A percentile compares a stretch with the other conserved stretches of the same genome.
phyloP scores from a whole-genome alignment of 768 basidiomycete genomes.

The Pulveroboletus frians region DNA sequence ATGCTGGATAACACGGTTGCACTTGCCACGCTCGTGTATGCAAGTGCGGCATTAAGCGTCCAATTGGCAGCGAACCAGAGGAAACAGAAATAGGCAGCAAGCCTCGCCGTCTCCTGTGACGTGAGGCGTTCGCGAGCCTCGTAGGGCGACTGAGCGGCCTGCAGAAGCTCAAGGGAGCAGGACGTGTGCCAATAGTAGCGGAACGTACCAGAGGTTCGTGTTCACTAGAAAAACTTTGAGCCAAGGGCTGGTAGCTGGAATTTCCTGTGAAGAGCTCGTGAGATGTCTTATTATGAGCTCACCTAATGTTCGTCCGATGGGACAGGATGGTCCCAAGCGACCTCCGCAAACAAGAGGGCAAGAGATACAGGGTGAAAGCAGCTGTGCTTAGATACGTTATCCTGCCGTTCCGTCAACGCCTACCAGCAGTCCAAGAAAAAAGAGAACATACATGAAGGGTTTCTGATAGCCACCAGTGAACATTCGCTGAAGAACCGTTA shows the following conservation, averaged over 20 bases:
- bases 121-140: conserved; percentile 44
- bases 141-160: conserved; percentile 8
- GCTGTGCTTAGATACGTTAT: conserved; percentile 90
- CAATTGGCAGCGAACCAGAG: conserved; percentile 97
- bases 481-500: conserved; percentile 35
- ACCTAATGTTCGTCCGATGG: conserved; percentile 6
- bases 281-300: neutral
- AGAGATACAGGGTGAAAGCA: conserved; percentile 78
- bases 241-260: conserved; percentile 24
- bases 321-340: conserved; percentile 7
- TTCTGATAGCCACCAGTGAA: conserved; percentile 76
- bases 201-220: conserved; percentile 19
- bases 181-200: neutral
- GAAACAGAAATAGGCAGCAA: conserved; percentile 79
- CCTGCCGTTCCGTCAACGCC: conserved; percentile 33
- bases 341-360: conserved; percentile 50
- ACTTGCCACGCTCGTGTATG: conserved; percentile 90
- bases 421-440: neutral
- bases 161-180: neutral
- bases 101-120: conserved; percentile 61
- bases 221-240: conserved; percentile 11
- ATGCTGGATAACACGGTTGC: conserved; percentile 85
- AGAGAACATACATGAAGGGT: conserved; percentile 68
- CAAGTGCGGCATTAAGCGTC: conserved; percentile 77
- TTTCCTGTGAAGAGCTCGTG: neutral